Percentiles rank a stretch among this genome's conserved stretches.
Conservation (phyloP, 2,329 filamentous ascomycete genomes). For the Epichloe bromicola region DNA sequence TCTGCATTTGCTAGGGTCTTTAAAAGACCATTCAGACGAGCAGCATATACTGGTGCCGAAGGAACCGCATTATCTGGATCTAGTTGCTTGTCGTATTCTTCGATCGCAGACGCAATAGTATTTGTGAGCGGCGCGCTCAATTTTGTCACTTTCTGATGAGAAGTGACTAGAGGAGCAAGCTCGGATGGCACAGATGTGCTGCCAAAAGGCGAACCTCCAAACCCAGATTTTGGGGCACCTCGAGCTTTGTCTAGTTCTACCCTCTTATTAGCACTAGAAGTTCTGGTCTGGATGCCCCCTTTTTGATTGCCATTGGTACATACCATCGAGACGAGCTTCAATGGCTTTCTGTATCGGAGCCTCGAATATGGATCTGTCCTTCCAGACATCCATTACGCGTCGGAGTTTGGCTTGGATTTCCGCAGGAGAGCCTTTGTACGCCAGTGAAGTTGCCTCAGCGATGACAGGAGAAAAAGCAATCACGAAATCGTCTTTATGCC, state of each 20-base stretch:
- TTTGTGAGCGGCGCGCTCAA: slow-evolving; percentile 54
- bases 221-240: slow-evolving; percentile 36
- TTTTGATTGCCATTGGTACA: slow-evolving; percentile 10
- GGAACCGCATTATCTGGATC: slow-evolving; percentile 57
- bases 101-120: slow-evolving; percentile 55
- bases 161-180: slow-evolving; percentile 58
- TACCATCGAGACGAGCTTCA: slow-evolving; percentile 69
- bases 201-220: slow-evolving; percentile 46
- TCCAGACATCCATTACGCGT: slow-evolving; percentile 90
- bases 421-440: slow-evolving; percentile 76
- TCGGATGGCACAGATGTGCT: slow-evolving; percentile 57
- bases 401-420: slow-evolving; percentile 82
- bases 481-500: slow-evolving; percentile 85
- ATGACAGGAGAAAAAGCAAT: slow-evolving; percentile 84
- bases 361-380: slow-evolving; percentile 75
- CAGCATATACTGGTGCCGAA: slow-evolving; percentile 81
- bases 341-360: slow-evolving; percentile 64
- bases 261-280: neutral
- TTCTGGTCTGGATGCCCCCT: neutral
- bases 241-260: slow-evolving; percentile 50
- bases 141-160: slow-evolving; percentile 64
- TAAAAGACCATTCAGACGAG: slow-evolving; percentile 75
- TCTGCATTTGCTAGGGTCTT: slow-evolving; percentile 83
- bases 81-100: slow-evolving; percentile 74
- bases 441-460: slow-evolving; percentile 76